A percentile compares a stretch with the other conserved stretches of the same genome.
Conservation (phyloP, 2,329 filamentous ascomycete genomes). For the Geosmithia putterillii region DNA sequence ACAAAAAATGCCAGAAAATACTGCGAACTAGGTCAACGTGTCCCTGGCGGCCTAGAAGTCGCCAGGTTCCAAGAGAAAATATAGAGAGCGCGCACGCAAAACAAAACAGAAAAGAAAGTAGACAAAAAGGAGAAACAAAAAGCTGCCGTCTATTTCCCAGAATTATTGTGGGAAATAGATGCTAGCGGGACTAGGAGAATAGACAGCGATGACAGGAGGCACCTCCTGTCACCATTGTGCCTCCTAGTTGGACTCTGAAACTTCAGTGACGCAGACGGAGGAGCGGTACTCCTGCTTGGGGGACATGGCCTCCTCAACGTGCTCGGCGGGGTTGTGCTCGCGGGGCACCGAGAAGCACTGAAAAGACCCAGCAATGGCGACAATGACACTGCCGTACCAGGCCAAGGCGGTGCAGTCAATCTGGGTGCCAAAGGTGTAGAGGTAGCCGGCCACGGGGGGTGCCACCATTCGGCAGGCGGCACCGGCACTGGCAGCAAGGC, state of each 20-base stretch:
- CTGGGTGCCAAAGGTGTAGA: slow-evolving; percentile 48
- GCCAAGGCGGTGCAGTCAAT: slow-evolving; percentile 48
- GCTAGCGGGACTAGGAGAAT: not conserved
- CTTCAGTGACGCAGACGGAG: slow-evolving; percentile 14
- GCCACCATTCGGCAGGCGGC: slow-evolving; percentile 57
- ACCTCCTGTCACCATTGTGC: not conserved
- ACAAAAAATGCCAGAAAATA: not conserved
- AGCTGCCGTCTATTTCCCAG: no score
- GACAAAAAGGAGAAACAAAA: no score
- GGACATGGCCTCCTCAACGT: slow-evolving; percentile 14
- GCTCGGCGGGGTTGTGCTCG: slow-evolving; percentile 10
- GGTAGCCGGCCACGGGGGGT: slow-evolving; percentile 49
- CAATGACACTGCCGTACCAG: slow-evolving; percentile 49
- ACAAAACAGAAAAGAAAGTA: not conserved
- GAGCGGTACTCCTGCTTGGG: slow-evolving; percentile 6
- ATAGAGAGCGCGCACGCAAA: not conserved
- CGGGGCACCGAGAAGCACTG: slow-evolving; percentile 46
- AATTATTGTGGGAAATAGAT: not conserved
- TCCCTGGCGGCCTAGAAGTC: not conserved
- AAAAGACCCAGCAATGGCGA: slow-evolving; percentile 42
- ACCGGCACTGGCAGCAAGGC: slow-evolving; percentile 51
- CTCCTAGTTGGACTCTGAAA: slow-evolving; percentile 14
- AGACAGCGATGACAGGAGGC: not conserved
- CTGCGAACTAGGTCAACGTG: slow-evolving; percentile 1
- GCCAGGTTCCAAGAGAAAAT: not conserved